Base-by-base conservation (phyloP, 768 basidiomycete genomes). In the Infundibulicybe gibba region DNA sequence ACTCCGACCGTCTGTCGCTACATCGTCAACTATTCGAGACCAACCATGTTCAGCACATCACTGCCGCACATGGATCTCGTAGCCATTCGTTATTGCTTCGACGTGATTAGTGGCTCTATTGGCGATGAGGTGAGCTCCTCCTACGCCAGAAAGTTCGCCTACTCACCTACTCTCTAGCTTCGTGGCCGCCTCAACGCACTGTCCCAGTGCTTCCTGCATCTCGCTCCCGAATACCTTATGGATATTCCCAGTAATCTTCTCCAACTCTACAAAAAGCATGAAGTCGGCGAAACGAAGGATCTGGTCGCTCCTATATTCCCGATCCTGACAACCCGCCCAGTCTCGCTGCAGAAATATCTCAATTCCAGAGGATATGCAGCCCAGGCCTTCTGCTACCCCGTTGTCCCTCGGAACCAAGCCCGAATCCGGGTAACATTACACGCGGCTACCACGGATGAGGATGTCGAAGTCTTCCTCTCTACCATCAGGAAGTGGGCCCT, bases 1-100 rank as follows among this genome's bases (percentile, higher is more conserved):
- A 74, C 67, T 1, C 65, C 68, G 3, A 63, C 78, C 6, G 66
- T 86, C 30, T 75, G 79, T 13, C 68, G 76, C 41, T 87, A 84
- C 63, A 63, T 88, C 3, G 62, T 84, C 54, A 88, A 87, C 57
- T 86, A 85, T 60, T 81, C 83, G 1, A 69, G 85, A 35, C 75
- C 83, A 2, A 66, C 87, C 19, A 78, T 88, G 43, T 88, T 42
- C 42, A 87, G 83, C 0, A 88, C 86, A 1, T 70, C 81, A 2
- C 67, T 81, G 45, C 70, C 75, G 19, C 71, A 77, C 44, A 67
- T 76, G 14, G 80, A 72, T 55, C 62, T 84, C 15, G 59, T 82
- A 13, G 73, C 79, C 0, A 63, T 79, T 9, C 65, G 73, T 25
- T 77, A 76, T 49, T 74, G 77, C 1, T 76, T 83, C 52, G 81